phyloP scores from a whole-genome alignment of 805 yeast genomes.

The Cyberlindnera xylosilytica region DNA sequence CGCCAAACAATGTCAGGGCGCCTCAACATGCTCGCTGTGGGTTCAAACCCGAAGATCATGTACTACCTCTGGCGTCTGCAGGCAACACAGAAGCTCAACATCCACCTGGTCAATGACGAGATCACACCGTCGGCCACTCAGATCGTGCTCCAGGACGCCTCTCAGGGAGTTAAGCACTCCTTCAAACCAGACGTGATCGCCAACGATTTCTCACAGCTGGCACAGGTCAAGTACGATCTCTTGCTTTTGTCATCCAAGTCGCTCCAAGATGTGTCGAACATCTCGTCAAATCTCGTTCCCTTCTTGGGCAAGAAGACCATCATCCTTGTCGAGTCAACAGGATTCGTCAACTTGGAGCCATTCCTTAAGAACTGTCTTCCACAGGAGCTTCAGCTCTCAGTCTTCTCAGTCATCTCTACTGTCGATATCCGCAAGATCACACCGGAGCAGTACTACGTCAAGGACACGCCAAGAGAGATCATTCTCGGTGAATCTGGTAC shows the following conservation, averaged over 20 bases:
- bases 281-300: conserved; percentile 36
- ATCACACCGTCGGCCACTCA: neutral
- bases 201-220: conserved; percentile 1
- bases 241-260: conserved; percentile 46
- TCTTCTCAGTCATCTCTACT: conserved; percentile 23
- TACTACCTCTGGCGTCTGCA: conserved; percentile 59
- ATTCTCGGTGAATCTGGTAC: conserved; percentile 39
- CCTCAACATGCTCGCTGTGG: conserved; percentile 39
- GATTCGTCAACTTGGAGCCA: conserved; percentile 70
- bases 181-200: conserved; percentile 4
- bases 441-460: conserved; percentile 22
- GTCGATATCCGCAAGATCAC: conserved; percentile 22
- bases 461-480: conserved; percentile 12
- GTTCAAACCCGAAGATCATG: conserved; percentile 54
- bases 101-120: conserved; percentile 39
- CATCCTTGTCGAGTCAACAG: conserved; percentile 64
- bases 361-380: conserved; percentile 64
- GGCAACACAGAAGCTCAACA: conserved; percentile 39
- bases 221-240: conserved; percentile 35
- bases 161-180: neutral
- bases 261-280: conserved; percentile 46
- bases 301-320: conserved; percentile 43
- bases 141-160: conserved; percentile 6
- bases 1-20: conserved; percentile 13
- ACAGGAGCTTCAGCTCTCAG: conserved; percentile 17